Base-by-base conservation (phyloP, 306 rosid species). In the Adenanthera pavonina region DNA sequence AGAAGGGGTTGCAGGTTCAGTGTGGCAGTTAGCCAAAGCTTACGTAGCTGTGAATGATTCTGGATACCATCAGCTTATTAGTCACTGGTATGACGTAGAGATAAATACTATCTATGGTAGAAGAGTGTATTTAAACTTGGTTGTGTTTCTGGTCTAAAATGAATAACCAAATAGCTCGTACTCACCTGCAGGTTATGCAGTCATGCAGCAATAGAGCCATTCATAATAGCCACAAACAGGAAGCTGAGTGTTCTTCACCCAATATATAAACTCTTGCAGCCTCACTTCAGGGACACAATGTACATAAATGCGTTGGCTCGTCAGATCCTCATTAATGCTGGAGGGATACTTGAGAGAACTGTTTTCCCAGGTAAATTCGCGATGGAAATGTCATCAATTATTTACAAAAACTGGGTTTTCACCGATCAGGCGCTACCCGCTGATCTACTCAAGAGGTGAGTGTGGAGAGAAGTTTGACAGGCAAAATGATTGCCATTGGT, bases 21-120 rank as follows among this genome's bases (percentile, higher is more conserved):
- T 95, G 67, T 95, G 99, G 99, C 97, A 93, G 76, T 80, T 95
- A 46, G 98, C 99, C 4, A 93, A 93, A 84, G 99, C 99, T 78
- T 95, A 92, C 76, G 97, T 80, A 52, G 90, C 93, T 15, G 96
- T 95, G 3, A 93, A 88, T 51, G 99, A 95, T 87, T 93, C 98
- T 15, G 99, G 98, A 64, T 95, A 91, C 78, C 99, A 95, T 79
- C 98, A 95, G 74, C 89, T 95, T 46, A 84, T 95, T 75, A 90
- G 97, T 88, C 99, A 95, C 84, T 95, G 99, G 99, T 95, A 94
- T 47, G 81, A 52, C 9, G 19, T 54, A 15, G 16, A 74, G 8
- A 46, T 48, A 44, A 13, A 33, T 61, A 60, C n/a, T 61, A 6
- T 25, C 19, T 16, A 41, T 59, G 64, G 44, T 68, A 78, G 15